Conservation (phyloP, 805 yeast genomes). For the Danielia oregonensis region DNA sequence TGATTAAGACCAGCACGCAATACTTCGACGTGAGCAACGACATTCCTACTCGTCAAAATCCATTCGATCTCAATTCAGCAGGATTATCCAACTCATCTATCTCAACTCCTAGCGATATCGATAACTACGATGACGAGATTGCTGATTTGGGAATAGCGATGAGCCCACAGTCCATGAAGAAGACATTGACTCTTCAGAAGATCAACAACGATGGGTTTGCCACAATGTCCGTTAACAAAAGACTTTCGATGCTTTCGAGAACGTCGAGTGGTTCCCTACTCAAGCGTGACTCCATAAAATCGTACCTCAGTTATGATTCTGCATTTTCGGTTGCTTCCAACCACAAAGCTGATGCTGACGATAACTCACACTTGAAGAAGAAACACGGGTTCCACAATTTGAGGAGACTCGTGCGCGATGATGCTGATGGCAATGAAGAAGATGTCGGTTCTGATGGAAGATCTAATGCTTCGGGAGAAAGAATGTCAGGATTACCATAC, state of each 20-base stretch:
- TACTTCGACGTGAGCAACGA: slow-evolving; percentile 22
- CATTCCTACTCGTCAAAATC: not conserved
- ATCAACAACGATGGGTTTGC: slow-evolving; percentile 21
- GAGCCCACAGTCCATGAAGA: slow-evolving; percentile 33
- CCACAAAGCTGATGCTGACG: slow-evolving; percentile 12
- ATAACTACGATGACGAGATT: slow-evolving; percentile 38
- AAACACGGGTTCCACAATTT: slow-evolving; percentile 49
- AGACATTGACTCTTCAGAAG: slow-evolving; percentile 14
- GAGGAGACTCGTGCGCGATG: slow-evolving; percentile 21
- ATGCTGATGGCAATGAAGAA: slow-evolving; percentile 1
- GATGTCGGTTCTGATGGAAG: not conserved
- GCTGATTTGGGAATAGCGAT: slow-evolving; percentile 40
- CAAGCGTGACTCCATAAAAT: slow-evolving; percentile 40
- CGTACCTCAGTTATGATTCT: slow-evolving; percentile 61
- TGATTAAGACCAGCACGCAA: slow-evolving; percentile 16
- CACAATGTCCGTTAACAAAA: slow-evolving; percentile 7
- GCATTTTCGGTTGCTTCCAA: slow-evolving; percentile 38
- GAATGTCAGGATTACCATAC: slow-evolving; percentile 13
- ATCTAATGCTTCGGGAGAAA: slow-evolving; percentile 1
- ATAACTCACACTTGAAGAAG: slow-evolving; percentile 35
- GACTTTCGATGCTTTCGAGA: slow-evolving; percentile 22
- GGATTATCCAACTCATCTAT: slow-evolving; percentile 13
- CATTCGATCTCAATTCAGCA: slow-evolving; percentile 5
- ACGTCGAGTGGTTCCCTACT: slow-evolving; percentile 31
- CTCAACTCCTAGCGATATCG: slow-evolving; percentile 36